Evolutionary conservation across 768 basidiomycete genomes (phyloP).

Genomic region (Sporobolomyces phaffii): DNA sequence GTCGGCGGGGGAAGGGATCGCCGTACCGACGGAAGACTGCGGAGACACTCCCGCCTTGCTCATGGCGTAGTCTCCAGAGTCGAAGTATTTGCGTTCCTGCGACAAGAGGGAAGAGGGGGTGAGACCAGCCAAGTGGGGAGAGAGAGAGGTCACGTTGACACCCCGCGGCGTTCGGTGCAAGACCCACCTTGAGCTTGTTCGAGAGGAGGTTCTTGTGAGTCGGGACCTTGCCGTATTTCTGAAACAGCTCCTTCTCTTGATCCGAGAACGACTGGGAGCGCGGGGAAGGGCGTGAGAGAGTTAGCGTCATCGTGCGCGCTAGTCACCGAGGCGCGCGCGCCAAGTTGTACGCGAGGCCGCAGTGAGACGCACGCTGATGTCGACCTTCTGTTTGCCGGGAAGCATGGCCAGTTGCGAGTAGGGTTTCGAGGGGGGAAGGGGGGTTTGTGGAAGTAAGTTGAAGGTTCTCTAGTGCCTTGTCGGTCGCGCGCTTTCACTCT

Average conservation of each 20-base stretch:
- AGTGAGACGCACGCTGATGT: slow-evolving; percentile 68
- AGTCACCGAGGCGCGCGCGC: too few species aligned
- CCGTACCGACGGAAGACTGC: slow-evolving; percentile 82
- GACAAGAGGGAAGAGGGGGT: not conserved
- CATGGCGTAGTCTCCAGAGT: slow-evolving; percentile 96
- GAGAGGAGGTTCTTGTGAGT: slow-evolving; percentile 85
- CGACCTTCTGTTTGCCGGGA: slow-evolving; percentile 81
- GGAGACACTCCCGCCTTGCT: slow-evolving; percentile 83
- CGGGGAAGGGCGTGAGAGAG: not conserved
- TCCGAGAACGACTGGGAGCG: slow-evolving; percentile 63
- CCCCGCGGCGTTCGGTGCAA: not conserved
- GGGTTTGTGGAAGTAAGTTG: not conserved
- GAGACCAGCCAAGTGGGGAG: not conserved
- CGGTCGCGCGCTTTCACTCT: too few species aligned
- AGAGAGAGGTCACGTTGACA: not conserved
- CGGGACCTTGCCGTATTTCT: slow-evolving; percentile 89
- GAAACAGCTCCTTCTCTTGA: slow-evolving; percentile 89
- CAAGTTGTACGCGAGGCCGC: not conserved
- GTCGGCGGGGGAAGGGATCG: slow-evolving; percentile 87
- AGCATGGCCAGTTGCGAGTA: slow-evolving; percentile 54
- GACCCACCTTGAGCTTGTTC: slow-evolving; percentile 86
- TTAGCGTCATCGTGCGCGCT: not conserved
- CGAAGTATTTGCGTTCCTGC: slow-evolving; percentile 98
- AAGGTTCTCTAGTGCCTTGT: not conserved
- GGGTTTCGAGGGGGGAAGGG: not conserved